Percentiles rank a stretch among this genome's conserved stretches.
phyloP scores from a whole-genome alignment of 1,139 yeast species.

The Debaryomycetaceae sp. region DNA sequence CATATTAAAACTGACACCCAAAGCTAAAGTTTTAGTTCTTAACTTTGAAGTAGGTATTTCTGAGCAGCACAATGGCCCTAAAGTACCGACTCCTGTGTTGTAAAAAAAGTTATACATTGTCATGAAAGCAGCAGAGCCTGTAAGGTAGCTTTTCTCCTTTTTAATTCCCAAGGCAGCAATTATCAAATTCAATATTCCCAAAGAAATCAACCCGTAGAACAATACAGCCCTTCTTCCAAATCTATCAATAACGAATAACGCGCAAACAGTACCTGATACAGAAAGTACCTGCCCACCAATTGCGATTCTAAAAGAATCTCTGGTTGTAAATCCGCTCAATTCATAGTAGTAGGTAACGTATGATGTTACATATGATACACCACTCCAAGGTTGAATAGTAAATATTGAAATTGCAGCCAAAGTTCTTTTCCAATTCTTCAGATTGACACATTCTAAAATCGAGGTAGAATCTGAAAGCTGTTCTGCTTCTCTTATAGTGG shows the following conservation, averaged over 20 bases:
- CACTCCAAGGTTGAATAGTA: too few species aligned
- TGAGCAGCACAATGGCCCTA: slow-evolving; percentile 9
- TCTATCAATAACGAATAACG: slow-evolving; percentile 3
- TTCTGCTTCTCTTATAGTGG: too few species aligned
- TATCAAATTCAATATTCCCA: background rate
- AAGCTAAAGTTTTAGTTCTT: slow-evolving; percentile 15
- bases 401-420: too few species aligned
- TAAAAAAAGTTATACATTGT: slow-evolving; percentile 13
- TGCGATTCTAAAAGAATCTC: slow-evolving; percentile 2
- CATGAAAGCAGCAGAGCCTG: slow-evolving; percentile 9
- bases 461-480: too few species aligned
- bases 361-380: too few species aligned
- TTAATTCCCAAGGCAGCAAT: slow-evolving; percentile 4
- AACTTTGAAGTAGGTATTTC: slow-evolving; percentile 12
- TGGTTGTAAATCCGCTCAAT: slow-evolving; percentile 2
- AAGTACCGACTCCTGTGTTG: slow-evolving; percentile 15
- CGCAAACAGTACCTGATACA: slow-evolving; percentile 1
- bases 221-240: slow-evolving; percentile 4
- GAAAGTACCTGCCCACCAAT: slow-evolving; percentile 3
- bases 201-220: slow-evolving; percentile 7
- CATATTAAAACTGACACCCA: slow-evolving; percentile 6
- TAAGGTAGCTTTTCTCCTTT: slow-evolving; percentile 2
- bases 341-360: too few species aligned
- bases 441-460: too few species aligned
- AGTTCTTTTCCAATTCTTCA: too few species aligned